phyloP scores from a whole-genome alignment of 805 yeast genomes.

The Ogataea trehaloabstinens region DNA sequence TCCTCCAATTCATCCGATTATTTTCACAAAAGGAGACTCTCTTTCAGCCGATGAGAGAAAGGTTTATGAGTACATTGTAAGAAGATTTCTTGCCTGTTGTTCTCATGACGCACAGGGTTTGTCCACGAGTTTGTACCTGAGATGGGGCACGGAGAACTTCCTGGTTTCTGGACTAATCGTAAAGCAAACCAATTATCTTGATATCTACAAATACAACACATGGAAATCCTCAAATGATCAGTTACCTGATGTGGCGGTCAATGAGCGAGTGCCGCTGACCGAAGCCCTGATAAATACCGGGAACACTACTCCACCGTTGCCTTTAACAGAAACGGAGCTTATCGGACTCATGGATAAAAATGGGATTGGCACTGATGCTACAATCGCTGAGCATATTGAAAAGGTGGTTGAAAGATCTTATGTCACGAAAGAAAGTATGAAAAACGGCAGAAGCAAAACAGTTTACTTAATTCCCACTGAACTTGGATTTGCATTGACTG shows the following conservation, averaged over 20 bases:
- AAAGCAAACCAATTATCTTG: conserved; percentile 70
- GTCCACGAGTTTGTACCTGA: conserved; percentile 55
- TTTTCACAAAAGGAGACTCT: conserved; percentile 22
- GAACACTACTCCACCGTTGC: conserved; percentile 74
- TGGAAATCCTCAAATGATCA: conserved; percentile 66
- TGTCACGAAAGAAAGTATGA: conserved; percentile 43
- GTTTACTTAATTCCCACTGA: conserved; percentile 68
- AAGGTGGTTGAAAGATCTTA: conserved; percentile 71
- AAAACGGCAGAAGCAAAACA: conserved; percentile 36
- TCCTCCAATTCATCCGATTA: conserved; percentile 95
- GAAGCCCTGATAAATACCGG: conserved; percentile 68
- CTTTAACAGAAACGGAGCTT: conserved; percentile 87
- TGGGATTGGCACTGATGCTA: conserved; percentile 98
- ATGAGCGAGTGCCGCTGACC: conserved; percentile 55
- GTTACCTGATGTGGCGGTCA: conserved; percentile 60
- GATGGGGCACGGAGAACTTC: conserved; percentile 81
- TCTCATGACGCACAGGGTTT: conserved; percentile 87
- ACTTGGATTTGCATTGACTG: conserved; percentile 82
- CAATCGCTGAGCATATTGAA: conserved; percentile 96
- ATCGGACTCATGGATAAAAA: conserved; percentile 93
- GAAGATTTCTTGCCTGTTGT: conserved; percentile 89
- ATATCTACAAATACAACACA: conserved; percentile 71
- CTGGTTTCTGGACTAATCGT: conserved; percentile 74
- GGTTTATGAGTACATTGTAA: conserved; percentile 82
- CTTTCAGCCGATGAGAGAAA: conserved; percentile 52